Percentiles rank a stretch among this genome's conserved stretches.
Evolutionary conservation across 805 yeast genomes (phyloP).

Genomic region (Kuraishia capsulata): DNA sequence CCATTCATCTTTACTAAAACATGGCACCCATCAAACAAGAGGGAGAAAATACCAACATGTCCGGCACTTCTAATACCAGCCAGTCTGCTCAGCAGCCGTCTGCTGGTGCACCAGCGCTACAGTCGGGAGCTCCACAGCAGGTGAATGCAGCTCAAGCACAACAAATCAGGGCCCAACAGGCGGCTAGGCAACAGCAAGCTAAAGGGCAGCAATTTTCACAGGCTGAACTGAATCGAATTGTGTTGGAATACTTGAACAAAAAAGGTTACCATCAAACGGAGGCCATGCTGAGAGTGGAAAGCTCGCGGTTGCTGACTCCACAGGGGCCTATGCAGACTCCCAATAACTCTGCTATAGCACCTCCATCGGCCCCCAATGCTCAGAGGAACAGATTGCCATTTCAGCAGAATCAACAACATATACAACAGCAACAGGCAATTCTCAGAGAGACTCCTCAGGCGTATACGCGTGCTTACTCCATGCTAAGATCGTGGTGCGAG

Average conservation of each 20-base stretch:
- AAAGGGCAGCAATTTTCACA: slow-evolving; percentile 47
- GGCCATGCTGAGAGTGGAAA: slow-evolving; percentile 85
- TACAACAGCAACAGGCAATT: slow-evolving; percentile 26
- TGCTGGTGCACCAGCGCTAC: too few relatives aligned
- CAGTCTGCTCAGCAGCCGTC: too few relatives aligned
- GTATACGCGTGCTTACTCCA: slow-evolving; percentile 71
- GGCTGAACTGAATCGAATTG: slow-evolving; percentile 86
- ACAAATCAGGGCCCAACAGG: slow-evolving; percentile 1
- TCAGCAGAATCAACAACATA: slow-evolving; percentile 7
- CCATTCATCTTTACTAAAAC: too few relatives aligned
- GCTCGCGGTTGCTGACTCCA: slow-evolving; percentile 50
- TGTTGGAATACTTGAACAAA: slow-evolving; percentile 83
- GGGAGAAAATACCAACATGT: too few relatives aligned
- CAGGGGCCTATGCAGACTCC: slow-evolving; percentile 42
- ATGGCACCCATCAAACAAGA: slow-evolving; percentile 4
- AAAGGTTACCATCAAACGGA: slow-evolving; percentile 94
- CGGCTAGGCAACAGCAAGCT: slow-evolving; percentile 5
- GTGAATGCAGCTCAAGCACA: neutral
- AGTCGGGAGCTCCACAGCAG: too few relatives aligned
- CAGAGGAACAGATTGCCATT: slow-evolving; percentile 18
- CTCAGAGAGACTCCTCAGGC: slow-evolving; percentile 54
- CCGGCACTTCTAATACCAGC: too few relatives aligned
- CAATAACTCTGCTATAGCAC: slow-evolving; percentile 23
- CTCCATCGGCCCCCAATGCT: slow-evolving; percentile 24
- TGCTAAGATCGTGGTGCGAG: slow-evolving; percentile 83